Conservation (phyloP, 1,139 yeast genomes). For the Lodderomyces elongisporus region DNA sequence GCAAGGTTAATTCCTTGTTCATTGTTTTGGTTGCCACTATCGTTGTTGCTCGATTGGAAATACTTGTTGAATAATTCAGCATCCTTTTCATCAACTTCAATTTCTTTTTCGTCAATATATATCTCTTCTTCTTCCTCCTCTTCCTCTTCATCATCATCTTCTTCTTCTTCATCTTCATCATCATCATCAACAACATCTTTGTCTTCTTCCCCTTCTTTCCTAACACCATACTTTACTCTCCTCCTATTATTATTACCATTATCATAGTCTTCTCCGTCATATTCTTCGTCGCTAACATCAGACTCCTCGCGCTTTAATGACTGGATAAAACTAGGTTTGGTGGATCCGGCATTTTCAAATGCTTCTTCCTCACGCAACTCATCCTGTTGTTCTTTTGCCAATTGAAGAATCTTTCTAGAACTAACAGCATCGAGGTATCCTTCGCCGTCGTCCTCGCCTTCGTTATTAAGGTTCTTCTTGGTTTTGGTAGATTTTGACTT, state of each 20-base stretch:
- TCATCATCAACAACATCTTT: conserved; percentile 52
- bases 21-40: conserved; percentile 16
- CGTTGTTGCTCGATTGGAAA: too few species aligned
- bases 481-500: conserved; percentile 2
- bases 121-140: conserved; percentile 46
- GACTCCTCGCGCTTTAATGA: conserved; percentile 24
- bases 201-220: conserved; percentile 38
- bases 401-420: conserved; percentile 78
- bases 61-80: conserved; percentile 67
- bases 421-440: conserved; percentile 74
- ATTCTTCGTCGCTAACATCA: conserved; percentile 1
- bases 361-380: conserved; percentile 70
- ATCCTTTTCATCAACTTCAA: conserved; percentile 64
- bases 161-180: conserved; percentile 30
- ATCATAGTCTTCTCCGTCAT: conserved; percentile 17
- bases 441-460: conserved; percentile 48
- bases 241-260: conserved; percentile 46
- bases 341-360: conserved; percentile 12
- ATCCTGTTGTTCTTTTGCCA: conserved; percentile 90
- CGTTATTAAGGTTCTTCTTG: conserved; percentile 15
- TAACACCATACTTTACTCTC: conserved; percentile 43
- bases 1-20: conserved; percentile 67
- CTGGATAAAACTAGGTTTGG: conserved; percentile 18
- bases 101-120: conserved; percentile 44
- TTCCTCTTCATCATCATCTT: conserved; percentile 37